phyloP scores from a whole-genome alignment of 768 basidiomycete genomes.

The Hemileccinum impolitum region DNA sequence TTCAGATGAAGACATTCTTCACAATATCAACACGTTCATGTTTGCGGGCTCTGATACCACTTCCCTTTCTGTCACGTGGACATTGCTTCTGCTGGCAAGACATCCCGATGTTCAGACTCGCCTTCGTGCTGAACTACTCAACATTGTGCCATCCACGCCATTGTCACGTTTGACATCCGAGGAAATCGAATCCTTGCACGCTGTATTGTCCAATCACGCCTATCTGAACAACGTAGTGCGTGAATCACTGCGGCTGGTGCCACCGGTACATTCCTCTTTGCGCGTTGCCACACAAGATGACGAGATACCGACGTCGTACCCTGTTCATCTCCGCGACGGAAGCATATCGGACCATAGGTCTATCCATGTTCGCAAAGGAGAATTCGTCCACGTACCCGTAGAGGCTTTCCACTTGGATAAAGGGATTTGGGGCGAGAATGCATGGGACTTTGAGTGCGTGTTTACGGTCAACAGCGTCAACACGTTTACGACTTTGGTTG shows the following conservation, averaged over 20 bases:
- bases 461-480: not conserved
- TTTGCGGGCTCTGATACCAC: conserved; percentile 90
- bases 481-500: not conserved
- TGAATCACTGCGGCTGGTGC: conserved; percentile 74
- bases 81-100: conserved; percentile 68
- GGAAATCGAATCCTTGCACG: conserved; percentile 59
- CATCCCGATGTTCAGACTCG: conserved; percentile 64
- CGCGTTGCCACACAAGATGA: conserved; percentile 78
- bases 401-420: conserved; percentile 81
- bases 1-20: conserved; percentile 82
- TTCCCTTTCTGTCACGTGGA: conserved; percentile 82
- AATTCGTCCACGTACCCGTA: conserved; percentile 72
- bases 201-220: conserved; percentile 55
- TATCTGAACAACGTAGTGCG: conserved; percentile 73
- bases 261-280: conserved; percentile 79
- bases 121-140: conserved; percentile 65
- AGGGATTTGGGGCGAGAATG: conserved; percentile 75
- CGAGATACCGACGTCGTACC: conserved; percentile 65
- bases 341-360: conserved; percentile 39
- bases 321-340: conserved; percentile 52
- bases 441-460: conserved; percentile 76
- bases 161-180: conserved; percentile 53
- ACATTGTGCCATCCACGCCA: conserved; percentile 40
- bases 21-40: conserved; percentile 87
- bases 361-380: conserved; percentile 61